Base-by-base conservation (phyloP, 345 rosid genomes). In the Gossypium bickii region DNA sequence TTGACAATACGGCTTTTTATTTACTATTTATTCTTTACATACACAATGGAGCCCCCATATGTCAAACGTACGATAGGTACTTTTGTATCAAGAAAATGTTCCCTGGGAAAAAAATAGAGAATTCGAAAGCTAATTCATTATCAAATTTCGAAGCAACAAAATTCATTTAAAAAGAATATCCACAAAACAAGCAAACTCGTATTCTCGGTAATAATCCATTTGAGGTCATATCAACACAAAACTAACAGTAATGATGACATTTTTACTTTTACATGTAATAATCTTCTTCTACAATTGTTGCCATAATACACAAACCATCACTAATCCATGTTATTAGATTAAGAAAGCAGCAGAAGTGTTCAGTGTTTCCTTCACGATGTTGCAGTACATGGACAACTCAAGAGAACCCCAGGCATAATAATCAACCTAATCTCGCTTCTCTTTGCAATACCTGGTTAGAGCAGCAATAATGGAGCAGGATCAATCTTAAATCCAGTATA, bases 401-500 rank as follows among this genome's bases (percentile, higher is more conserved):
- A 9, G 25, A 52, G 12, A 53, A 69, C 20, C 41, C 27, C 62
- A 3, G 44, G 44, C 11, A 24, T 12, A 43, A 0, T 8, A 7
- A 72, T 87, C 82, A 89, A 49, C 92, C 92, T 75, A 89, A 67
- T 78, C 92, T 83, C 65, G 94, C 94, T 83, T 91, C 98, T 82
- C 97, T 91, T 77, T 73, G 82, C 48, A 93, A 86, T 53, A 91
- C 97, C 98, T 93, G 85, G 74, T 69, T 58, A 51, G 43, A 58
- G 60, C 25, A 56, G 60, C 20, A 15, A 61, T 45, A 65, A 29
- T 1, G 34, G 56, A 29, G 15, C 34, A 25, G 52, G 9, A 27
- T 0, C 43, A 56, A 56, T 56, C 60, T 56, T 20, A 18, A 44
- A 25, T 16, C 38, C 27, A 59, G 43, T 49, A 27, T 27, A 12